Evolutionary conservation across 257 asterid genomes (phyloP).

Genomic region (Mitragyna speciosa): DNA sequence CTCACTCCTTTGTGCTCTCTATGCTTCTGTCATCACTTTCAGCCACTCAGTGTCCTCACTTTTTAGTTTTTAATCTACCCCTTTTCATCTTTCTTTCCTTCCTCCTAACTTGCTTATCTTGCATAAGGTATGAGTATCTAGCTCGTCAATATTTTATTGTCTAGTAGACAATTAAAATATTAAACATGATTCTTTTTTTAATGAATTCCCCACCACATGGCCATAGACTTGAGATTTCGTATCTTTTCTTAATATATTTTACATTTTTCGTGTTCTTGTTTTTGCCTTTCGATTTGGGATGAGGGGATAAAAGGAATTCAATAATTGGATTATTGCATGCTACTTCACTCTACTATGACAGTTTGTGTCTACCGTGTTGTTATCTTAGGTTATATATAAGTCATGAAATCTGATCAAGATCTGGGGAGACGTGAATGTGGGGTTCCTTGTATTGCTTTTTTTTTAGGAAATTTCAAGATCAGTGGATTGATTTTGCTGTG

Average conservation of each 20-base stretch:
- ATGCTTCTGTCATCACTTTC: conserved; percentile 61
- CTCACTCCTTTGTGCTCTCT: conserved; percentile 73
- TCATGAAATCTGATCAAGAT: conserved; percentile 2
- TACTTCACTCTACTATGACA: neutral
- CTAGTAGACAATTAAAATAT: neutral
- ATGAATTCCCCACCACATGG: neutral
- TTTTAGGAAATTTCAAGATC: neutral
- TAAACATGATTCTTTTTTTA: neutral
- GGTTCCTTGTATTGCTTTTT: neutral
- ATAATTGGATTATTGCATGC: neutral
- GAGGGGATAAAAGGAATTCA: neutral
- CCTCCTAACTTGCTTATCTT: neutral
- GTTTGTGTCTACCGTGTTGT: neutral
- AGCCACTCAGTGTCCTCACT: neutral
- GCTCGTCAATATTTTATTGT: neutral
- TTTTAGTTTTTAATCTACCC: neutral
- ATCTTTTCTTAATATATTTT: neutral
- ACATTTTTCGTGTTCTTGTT: neutral
- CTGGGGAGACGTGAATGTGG: conserved; percentile 5
- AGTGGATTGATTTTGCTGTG: neutral
- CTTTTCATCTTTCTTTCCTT: neutral
- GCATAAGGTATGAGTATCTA: neutral
- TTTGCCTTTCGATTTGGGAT: neutral
- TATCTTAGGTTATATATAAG: neutral
- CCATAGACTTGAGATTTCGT: neutral